Percentiles rank a stretch among this genome's conserved stretches.
Evolutionary conservation across 169 alveolate genomes (phyloP).

Genomic region (Cryptosporidium ubiquitum): DNA sequence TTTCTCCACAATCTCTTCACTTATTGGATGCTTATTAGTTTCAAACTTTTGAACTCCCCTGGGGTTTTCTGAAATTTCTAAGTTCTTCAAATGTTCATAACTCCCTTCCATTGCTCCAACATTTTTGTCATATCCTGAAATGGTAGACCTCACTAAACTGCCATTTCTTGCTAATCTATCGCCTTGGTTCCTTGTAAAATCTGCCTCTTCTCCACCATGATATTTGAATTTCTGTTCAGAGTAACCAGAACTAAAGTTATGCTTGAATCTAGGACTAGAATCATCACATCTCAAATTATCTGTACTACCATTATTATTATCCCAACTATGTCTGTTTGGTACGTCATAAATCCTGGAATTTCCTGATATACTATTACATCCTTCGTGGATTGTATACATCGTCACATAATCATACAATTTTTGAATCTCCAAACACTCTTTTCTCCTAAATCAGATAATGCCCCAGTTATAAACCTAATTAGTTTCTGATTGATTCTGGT

Average conservation of each 20-base stretch:
- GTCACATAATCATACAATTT: background rate
- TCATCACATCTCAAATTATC: background rate
- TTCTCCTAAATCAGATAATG: background rate
- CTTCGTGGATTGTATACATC: slow-evolving; percentile 68
- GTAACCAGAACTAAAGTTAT: slow-evolving; percentile 27
- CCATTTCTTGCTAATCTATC: background rate
- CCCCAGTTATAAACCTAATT: background rate
- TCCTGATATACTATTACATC: slow-evolving; percentile 22
- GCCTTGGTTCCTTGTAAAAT: background rate
- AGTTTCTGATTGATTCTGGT: background rate
- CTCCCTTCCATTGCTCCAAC: background rate
- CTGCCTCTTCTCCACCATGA: background rate
- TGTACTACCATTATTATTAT: background rate
- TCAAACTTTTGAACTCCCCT: background rate
- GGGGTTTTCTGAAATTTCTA: slow-evolving; percentile 1
- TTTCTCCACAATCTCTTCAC: background rate
- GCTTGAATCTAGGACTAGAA: background rate
- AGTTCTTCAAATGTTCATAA: background rate
- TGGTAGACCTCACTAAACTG: background rate
- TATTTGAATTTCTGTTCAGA: background rate
- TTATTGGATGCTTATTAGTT: background rate
- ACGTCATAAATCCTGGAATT: slow-evolving; percentile 8
- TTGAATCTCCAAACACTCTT: background rate
- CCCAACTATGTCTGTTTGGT: slow-evolving; percentile 8
- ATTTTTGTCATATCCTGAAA: background rate